Evolutionary conservation across 352 stramenopile genomes (phyloP).

Genomic region (Achlya hypogyna): DNA sequence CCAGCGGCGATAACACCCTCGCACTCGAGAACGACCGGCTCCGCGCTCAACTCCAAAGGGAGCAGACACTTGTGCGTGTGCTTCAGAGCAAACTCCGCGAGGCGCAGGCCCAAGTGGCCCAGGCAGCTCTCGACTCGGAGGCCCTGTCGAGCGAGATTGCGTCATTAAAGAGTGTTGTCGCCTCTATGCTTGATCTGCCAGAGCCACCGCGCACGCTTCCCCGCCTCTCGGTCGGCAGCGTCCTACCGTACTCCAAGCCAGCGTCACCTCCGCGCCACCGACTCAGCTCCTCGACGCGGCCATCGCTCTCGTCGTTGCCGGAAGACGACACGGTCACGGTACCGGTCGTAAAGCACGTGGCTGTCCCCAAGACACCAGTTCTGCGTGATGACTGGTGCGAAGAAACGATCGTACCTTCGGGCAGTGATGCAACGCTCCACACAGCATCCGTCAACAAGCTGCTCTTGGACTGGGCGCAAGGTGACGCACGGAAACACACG

Average conservation of each 20-base stretch:
- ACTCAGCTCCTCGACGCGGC: background rate
- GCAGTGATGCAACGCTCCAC: background rate
- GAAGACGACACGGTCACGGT: background rate
- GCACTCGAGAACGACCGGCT: conserved; percentile 19
- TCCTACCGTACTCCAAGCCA: background rate
- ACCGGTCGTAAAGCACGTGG: too few species aligned
- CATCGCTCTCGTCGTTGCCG: background rate
- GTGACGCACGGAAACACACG: conserved; percentile 4
- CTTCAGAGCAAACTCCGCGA: background rate
- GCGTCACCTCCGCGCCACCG: background rate
- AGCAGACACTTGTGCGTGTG: background rate
- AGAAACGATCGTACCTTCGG: background rate
- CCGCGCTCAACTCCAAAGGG: background rate
- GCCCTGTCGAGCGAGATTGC: background rate
- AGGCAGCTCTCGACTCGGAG: background rate
- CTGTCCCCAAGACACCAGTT: too few species aligned
- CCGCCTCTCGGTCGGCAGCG: background rate
- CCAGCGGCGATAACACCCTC: background rate
- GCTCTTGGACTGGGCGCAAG: conserved; percentile 15
- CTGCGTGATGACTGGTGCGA: conserved; percentile 8
- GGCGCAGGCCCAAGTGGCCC: background rate
- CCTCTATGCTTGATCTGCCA: background rate
- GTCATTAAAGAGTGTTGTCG: background rate
- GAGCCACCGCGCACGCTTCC: background rate
- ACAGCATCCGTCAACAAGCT: background rate